Evolutionary conservation across 345 rosid genomes (phyloP), one percentile per base, ranked within the genome.

Genomic region (Hibiscus trionum): DNA sequence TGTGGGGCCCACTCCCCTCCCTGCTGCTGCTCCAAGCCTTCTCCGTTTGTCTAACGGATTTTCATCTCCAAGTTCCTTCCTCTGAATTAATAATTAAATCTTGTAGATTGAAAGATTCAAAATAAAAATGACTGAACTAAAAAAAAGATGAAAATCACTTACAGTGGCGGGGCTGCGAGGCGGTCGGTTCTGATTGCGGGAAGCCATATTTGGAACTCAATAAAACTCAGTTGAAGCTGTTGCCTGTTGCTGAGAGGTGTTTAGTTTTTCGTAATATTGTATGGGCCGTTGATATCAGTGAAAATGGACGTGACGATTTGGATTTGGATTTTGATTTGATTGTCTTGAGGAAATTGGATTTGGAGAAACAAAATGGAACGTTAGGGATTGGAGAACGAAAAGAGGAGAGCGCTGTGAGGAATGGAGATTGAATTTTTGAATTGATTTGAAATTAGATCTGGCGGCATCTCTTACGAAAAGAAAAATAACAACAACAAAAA

Each of bases 101-200:
- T 4, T 16, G n/a, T 10, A 58, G 33, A 61, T 5, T 12, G 14
- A 52, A 66, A 10, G 5, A 57, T 57, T 10, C 11, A 57, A 24
- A 21, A 17, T 17, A 53, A 21, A 57, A 19, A 2, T 8, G 11
- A 10, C 0, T 10, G 29, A 57, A 10, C 31, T 3, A 59, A 24
- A 17, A n/a, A 12, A 5, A 0, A 16, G 2, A 8, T 5, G 14
- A 16, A 46, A 73, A 7, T 11, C 21, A 5, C 82, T 82, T 85
- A 92, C 97, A 35, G 78, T 1, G 52, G 73, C 71, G 27, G 96
- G 88, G 66, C 91, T 90, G 3, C 93, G 96, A 5, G 97, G 97
- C 37, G 90, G 90, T 73, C 92, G 76, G 61, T 92, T 92, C 84
- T 92, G 97, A 72, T 90, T 86, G 21, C 97, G 85, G 9, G 92